A percentile compares a stretch with the other conserved stretches of the same genome.
Evolutionary conservation across 805 yeast genomes (phyloP).

Genomic region (Myxozyma melibiosi): DNA sequence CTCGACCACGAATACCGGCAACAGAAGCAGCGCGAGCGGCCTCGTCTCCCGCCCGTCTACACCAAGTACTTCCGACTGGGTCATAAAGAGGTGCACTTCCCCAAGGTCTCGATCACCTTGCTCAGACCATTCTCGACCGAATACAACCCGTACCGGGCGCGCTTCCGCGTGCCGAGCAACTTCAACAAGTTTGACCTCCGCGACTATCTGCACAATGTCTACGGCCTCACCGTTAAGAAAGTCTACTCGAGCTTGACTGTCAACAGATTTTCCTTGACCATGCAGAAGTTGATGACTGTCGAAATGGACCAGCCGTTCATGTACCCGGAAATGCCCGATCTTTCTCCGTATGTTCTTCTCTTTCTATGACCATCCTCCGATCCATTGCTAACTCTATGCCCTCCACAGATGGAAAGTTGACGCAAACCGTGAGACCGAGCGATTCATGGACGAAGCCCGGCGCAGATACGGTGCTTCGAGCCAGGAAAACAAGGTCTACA

Average conservation of each 20-base stretch:
- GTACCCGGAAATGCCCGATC: conserved; percentile 71
- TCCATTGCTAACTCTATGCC: neutral
- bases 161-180: conserved; percentile 88
- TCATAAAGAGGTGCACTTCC: conserved; percentile 73
- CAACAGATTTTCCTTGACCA: conserved; percentile 54
- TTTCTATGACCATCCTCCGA: conserved; percentile 34
- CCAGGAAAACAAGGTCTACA: conserved; percentile 19
- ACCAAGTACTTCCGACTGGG: conserved; percentile 69
- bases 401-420: conserved; percentile 26
- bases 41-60: conserved; percentile 4
- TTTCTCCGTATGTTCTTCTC: conserved; percentile 40
- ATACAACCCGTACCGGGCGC: conserved; percentile 82
- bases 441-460: conserved; percentile 33
- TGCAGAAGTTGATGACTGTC: conserved; percentile 92
- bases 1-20: conserved; percentile 15
- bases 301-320: conserved; percentile 95
- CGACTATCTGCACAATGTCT: conserved; percentile 87
- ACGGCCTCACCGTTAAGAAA: conserved; percentile 86
- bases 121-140: conserved; percentile 61
- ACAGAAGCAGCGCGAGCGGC: conserved; percentile 17
- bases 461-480: conserved; percentile 35
- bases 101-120: conserved; percentile 77
- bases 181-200: conserved; percentile 93
- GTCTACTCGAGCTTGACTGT: conserved; percentile 63
- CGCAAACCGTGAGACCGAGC: conserved; percentile 9